phyloP scores from a whole-genome alignment of 129 eudicot genomes.

The Pseudognaphalium luteoalbum region DNA sequence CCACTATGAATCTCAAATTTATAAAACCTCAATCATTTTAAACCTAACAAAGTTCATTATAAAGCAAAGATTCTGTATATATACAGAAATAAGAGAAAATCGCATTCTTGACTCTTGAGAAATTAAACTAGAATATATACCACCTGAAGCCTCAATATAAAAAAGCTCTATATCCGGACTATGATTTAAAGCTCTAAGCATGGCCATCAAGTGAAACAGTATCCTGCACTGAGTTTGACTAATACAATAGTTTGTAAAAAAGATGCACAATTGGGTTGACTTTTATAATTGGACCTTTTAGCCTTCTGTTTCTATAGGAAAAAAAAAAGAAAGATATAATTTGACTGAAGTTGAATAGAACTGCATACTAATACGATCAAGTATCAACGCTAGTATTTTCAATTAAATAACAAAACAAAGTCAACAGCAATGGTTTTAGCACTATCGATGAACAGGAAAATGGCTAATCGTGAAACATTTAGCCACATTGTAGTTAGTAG shows the following conservation, averaged over 20 bases:
- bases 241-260: not conserved
- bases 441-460: constrained; percentile 23
- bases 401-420: constrained; percentile 1
- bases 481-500: constrained; percentile 21
- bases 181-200: constrained; percentile 16
- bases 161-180: constrained; percentile 2
- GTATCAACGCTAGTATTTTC: constrained; percentile 3
- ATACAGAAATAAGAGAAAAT: not conserved
- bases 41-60: constrained; percentile 17
- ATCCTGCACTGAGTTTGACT: constrained; percentile 19
- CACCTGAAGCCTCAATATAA: not conserved
- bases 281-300: constrained; percentile 13
- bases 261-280: constrained; percentile 12
- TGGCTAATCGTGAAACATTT: constrained; percentile 36
- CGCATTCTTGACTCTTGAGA: not conserved
- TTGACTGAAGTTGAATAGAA: constrained; percentile 14
- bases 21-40: not conserved
- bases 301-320: not conserved
- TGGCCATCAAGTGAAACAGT: not conserved
- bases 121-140: not conserved
- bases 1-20: constrained; percentile 28
- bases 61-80: not conserved
- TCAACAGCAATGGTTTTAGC: constrained; percentile 17
- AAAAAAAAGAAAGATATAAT: constrained; percentile 1
- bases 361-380: constrained; percentile 11